Conservation (phyloP, 345 rosid species). For the Ceriops zippeliana region DNA sequence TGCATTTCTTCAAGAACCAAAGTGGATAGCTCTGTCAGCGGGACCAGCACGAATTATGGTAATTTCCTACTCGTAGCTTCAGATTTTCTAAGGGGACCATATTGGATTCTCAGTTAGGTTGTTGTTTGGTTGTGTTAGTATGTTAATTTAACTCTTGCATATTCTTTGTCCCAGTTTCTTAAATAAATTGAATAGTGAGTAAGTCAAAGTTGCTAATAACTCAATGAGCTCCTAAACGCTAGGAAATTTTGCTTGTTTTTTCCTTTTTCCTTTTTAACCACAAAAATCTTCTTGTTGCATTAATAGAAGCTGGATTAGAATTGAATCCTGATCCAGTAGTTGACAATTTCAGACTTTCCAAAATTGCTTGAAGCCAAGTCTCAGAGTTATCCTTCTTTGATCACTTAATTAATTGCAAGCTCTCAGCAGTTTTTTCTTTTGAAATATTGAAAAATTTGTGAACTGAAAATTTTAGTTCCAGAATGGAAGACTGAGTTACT, state of each 20-base stretch:
- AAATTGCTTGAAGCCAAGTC: not conserved
- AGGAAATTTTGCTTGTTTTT: not conserved
- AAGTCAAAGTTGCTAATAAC: not conserved
- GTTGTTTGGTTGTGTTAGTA: not conserved
- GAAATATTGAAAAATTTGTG: not conserved
- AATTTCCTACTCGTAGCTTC: slow-evolving; percentile 12
- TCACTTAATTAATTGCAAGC: not conserved
- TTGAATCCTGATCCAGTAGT: not conserved
- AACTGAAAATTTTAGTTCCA: not conserved
- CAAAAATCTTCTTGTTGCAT: not conserved
- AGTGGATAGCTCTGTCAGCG: slow-evolving; percentile 35
- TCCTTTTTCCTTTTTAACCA: not conserved
- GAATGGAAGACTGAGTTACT: not conserved
- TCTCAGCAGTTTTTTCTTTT: not conserved
- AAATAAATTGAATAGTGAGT: not conserved
- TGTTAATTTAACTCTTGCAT: not conserved
- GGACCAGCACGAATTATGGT: slow-evolving; percentile 29
- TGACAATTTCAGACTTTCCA: not conserved
- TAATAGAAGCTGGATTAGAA: not conserved
- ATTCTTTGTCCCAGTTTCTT: too few species aligned
- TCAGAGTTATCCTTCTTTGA: not conserved
- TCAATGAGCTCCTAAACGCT: not conserved
- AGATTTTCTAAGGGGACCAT: not conserved
- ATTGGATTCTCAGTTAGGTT: not conserved
- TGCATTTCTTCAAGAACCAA: slow-evolving; percentile 39